Conservation (phyloP, 305 asterid genomes). For the Salvia sclarea region DNA sequence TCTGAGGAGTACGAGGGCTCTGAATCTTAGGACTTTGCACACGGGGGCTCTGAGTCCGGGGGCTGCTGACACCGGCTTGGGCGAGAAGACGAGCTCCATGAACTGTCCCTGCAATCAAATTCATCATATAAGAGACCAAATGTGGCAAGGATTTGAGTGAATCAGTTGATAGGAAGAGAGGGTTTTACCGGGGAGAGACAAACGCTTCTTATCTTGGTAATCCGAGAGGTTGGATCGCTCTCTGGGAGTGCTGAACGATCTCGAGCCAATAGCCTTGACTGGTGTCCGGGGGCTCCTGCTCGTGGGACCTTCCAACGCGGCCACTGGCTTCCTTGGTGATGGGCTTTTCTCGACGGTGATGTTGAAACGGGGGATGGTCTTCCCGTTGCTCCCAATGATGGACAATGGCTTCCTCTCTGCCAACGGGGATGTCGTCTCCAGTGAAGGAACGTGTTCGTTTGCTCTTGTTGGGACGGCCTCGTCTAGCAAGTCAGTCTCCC, state of each 20-base stretch:
- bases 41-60: conserved; percentile 23
- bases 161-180: conserved; percentile 4
- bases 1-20: conserved; percentile 40
- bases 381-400: conserved; percentile 40
- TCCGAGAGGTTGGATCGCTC: conserved; percentile 58
- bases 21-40: conserved; percentile 30
- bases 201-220: conserved; percentile 63
- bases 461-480: too few species aligned
- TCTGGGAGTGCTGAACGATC: conserved; percentile 77
- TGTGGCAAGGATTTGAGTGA: neutral
- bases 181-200: conserved; percentile 62
- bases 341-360: conserved; percentile 48
- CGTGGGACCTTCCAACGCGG: conserved; percentile 39
- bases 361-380: conserved; percentile 39
- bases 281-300: conserved; percentile 43
- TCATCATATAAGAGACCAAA: neutral
- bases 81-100: conserved; percentile 46
- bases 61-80: conserved; percentile 42
- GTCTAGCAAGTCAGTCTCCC: conserved; percentile 63
- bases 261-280: conserved; percentile 41
- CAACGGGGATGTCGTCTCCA: conserved; percentile 37
- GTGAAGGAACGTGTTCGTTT: conserved; percentile 41
- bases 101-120: conserved; percentile 40
- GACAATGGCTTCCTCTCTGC: conserved; percentile 48
- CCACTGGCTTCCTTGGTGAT: conserved; percentile 49